Conservation (phyloP, 176 grass and related monocot genomes). For the Alloteropsis semialata region DNA sequence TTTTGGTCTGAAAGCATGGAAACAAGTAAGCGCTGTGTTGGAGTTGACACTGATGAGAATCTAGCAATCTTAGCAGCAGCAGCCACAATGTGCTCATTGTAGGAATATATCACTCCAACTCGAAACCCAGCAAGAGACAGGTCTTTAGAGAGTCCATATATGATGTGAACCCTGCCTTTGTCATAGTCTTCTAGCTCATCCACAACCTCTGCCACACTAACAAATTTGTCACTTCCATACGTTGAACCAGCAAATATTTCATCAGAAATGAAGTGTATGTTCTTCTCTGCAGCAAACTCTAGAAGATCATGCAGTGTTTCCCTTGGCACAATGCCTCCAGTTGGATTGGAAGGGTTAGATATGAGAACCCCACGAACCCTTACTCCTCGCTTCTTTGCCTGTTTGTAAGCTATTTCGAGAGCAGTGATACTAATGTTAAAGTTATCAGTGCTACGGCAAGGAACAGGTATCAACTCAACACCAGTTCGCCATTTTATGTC, state of each 20-base stretch:
- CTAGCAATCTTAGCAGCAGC: slow-evolving; percentile 82
- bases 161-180: slow-evolving; percentile 86
- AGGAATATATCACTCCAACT: slow-evolving; percentile 83
- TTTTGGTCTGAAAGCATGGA: slow-evolving; percentile 81
- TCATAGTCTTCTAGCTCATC: slow-evolving; percentile 64
- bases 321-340: slow-evolving; percentile 71
- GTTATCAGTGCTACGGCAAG: slow-evolving; percentile 88
- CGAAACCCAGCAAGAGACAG: slow-evolving; percentile 76
- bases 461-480: slow-evolving; percentile 88
- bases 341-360: slow-evolving; percentile 87
- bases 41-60: slow-evolving; percentile 82
- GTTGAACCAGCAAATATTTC: slow-evolving; percentile 94
- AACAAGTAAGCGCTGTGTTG: slow-evolving; percentile 62
- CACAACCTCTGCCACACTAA: slow-evolving; percentile 64
- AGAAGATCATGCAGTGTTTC: slow-evolving; percentile 72
- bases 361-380: slow-evolving; percentile 89
- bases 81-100: slow-evolving; percentile 63
- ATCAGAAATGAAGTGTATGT: slow-evolving; percentile 95
- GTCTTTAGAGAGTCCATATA: slow-evolving; percentile 89
- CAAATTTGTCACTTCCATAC: slow-evolving; percentile 61
- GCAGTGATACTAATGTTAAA: slow-evolving; percentile 74
- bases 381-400: slow-evolving; percentile 84
- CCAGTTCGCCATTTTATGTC: slow-evolving; percentile 88
- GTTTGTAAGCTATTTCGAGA: slow-evolving; percentile 85
- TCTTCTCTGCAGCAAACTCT: slow-evolving; percentile 75